Conservation (phyloP, 495 filamentous ascomycete species). For the Talaromyces trachyspermus region DNA sequence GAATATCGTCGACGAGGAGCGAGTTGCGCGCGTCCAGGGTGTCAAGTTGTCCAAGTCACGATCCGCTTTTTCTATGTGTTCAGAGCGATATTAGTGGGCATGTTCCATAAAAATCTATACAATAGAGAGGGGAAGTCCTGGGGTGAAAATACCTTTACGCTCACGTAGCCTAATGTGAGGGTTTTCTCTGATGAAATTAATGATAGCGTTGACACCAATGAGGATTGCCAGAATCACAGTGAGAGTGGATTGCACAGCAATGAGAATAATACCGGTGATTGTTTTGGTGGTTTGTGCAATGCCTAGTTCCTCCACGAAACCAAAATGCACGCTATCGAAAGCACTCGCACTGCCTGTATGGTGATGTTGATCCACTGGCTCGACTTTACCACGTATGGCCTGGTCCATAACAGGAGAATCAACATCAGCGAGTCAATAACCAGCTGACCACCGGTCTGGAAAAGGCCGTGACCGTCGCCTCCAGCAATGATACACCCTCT, state of each 20-base stretch:
- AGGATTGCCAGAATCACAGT: constrained; percentile 81
- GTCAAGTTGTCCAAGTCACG: constrained; percentile 83
- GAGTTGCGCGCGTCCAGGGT: constrained; percentile 84
- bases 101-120: neutral
- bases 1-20: constrained; percentile 62
- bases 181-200: constrained; percentile 75
- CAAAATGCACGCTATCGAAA: constrained; percentile 83
- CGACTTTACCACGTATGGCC: constrained; percentile 77
- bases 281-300: constrained; percentile 94
- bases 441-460: constrained; percentile 71
- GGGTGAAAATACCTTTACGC: constrained; percentile 62
- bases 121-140: neutral
- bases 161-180: constrained; percentile 79
- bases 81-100: neutral
- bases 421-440: constrained; percentile 69
- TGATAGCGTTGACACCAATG: constrained; percentile 82
- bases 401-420: constrained; percentile 68
- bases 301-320: constrained; percentile 92
- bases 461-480: constrained; percentile 77
- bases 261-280: constrained; percentile 79
- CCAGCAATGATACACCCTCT: constrained; percentile 84
- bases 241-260: constrained; percentile 79
- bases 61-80: constrained; percentile 62
- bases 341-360: constrained; percentile 89
- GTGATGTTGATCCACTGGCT: constrained; percentile 89